Evolutionary conservation across 1,139 yeast species (phyloP), one percentile per base, ranked within the genome.

Genomic region (Pichia sp.): DNA sequence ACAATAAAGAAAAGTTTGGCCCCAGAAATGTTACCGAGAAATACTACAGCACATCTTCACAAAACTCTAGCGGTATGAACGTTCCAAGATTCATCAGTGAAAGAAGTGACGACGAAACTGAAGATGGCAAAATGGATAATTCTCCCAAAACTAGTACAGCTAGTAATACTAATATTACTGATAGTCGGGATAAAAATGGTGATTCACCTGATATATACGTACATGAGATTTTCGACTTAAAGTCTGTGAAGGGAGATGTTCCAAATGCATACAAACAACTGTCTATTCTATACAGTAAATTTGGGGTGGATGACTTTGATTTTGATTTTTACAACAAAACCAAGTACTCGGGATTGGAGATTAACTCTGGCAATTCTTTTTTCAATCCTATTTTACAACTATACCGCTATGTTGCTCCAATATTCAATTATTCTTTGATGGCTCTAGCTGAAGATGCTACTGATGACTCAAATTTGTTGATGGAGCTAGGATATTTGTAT

Each of bases 281-380:
- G 51, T 87, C 86, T 55, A 87, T 93, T 55, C 80, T 86, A 46
- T 91, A 91, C 66, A 87, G 96, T 53, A 85, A 81, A 62, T 93
- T 90, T 68, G 99, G 99, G 19, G 91, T 95, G 28, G 90, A 86
- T 60, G 97, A 90, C 68, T 93, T 93, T 70, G 97, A 95, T 70
- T 93, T 93, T 65, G 83, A 80, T 51, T 85, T 83, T 61, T 93
- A 87, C 71, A 90, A 91, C 64, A 74, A 75, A 47, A 87, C 98
- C 0, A 63, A 67, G 1, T 86, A 74, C 60, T 80, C 96, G n/a
- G 98, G 99, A 0, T 73, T 95, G 31, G 98, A 93, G 66, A 85
- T 90, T 19, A 95, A 89, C 63, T 78, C 86, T 13, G 90, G 87
- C 49, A 88, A 87, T 62, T 79, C 95, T 0, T 89, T 88, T 65